Evolutionary conservation across 106 monocot species (phyloP).

Genomic region (Dendrobium catenatum): DNA sequence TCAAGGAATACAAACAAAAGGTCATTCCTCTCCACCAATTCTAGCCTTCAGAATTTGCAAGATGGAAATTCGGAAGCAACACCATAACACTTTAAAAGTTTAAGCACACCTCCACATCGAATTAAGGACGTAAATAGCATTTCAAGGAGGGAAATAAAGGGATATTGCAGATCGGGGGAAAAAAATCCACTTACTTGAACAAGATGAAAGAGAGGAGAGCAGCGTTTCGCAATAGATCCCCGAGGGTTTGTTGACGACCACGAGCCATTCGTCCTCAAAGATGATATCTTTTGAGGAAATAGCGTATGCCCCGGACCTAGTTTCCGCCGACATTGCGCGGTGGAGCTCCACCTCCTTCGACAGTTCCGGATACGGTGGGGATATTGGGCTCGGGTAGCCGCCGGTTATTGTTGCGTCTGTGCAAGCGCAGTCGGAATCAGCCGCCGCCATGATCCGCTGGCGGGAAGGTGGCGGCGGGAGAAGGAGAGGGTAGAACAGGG

Average conservation of each 20-base stretch:
- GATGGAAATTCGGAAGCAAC: too few species aligned
- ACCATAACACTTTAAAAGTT: not conserved
- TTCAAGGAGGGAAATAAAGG: too few species aligned
- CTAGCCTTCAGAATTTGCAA: not conserved
- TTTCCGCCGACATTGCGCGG: constrained; percentile 65
- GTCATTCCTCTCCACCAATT: too few species aligned
- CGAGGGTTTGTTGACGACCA: constrained; percentile 71
- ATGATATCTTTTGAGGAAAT: constrained; percentile 25
- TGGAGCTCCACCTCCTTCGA: constrained; percentile 75
- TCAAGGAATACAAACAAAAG: too few species aligned
- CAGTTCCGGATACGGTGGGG: constrained; percentile 71
- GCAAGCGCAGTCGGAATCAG: not conserved
- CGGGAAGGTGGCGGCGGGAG: too few species aligned
- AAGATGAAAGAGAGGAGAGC: constrained; percentile 40
- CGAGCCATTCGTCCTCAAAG: constrained; percentile 82
- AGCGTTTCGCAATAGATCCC: constrained; percentile 90
- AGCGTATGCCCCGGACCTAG: constrained; percentile 45
- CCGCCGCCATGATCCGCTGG: not conserved
- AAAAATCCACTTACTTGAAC: constrained; percentile 5
- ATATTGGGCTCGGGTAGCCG: constrained; percentile 51
- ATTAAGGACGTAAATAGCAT: not conserved
- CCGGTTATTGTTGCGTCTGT: not conserved
- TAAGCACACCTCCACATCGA: not conserved
- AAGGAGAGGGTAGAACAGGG: too few species aligned
- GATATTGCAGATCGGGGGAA: not conserved